Conservation (phyloP, 2,329 filamentous ascomycete species). For the Paraphoma sp. region DNA sequence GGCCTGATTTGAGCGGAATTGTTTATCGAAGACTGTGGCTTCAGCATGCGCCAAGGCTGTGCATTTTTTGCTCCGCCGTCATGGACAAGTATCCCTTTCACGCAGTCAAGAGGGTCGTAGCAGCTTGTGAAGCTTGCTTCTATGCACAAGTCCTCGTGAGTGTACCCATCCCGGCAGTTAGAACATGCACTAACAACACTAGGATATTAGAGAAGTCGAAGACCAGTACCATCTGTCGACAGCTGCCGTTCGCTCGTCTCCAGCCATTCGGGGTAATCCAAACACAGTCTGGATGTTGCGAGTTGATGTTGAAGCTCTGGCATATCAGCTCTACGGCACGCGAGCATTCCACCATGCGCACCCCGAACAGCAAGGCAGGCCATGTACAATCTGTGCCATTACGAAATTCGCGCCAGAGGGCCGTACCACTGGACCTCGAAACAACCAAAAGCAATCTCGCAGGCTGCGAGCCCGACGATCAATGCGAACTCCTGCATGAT, state of each 20-base stretch:
- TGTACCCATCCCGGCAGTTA: neutral
- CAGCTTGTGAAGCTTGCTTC: constrained; percentile 37
- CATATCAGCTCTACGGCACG: constrained; percentile 36
- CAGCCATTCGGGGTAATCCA: constrained; percentile 21
- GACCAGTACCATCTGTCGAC: constrained; percentile 36
- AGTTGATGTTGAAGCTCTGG: constrained; percentile 38
- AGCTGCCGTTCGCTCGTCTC: constrained; percentile 16
- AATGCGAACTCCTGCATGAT: too few species aligned
- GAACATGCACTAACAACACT: constrained; percentile 16
- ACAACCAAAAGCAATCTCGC: neutral
- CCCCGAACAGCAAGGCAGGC: constrained; percentile 27
- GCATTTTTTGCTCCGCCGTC: constrained; percentile 32
- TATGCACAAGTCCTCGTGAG: constrained; percentile 36
- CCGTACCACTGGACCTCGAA: neutral
- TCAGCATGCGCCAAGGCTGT: constrained; percentile 34
- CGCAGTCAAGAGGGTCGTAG: constrained; percentile 21
- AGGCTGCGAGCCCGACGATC: neutral
- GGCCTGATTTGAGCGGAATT: constrained; percentile 34
- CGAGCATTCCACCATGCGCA: constrained; percentile 35
- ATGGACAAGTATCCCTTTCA: constrained; percentile 36
- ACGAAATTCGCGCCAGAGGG: constrained; percentile 12
- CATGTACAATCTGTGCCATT: constrained; percentile 31
- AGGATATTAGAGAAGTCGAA: constrained; percentile 31
- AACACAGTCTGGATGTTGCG: constrained; percentile 33
- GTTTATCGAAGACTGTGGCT: constrained; percentile 41